phyloP scores from a whole-genome alignment of 768 basidiomycete genomes.

The Crucibulum laeve region DNA sequence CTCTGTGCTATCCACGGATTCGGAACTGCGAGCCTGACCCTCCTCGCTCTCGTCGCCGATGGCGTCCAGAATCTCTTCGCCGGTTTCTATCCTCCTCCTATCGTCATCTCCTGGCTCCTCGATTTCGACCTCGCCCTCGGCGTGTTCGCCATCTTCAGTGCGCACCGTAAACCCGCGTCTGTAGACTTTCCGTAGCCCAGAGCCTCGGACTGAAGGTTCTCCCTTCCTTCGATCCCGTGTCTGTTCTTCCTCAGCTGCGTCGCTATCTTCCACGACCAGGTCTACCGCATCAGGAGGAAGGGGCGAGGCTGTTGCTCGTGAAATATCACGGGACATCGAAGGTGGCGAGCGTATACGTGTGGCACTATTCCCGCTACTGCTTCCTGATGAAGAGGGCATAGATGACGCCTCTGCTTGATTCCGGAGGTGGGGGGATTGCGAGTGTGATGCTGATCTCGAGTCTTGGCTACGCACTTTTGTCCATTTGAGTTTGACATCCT shows the following conservation, averaged over 20 bases:
- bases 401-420: constrained; percentile 1
- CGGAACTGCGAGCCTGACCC: constrained; percentile 11
- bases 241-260: constrained; percentile 50
- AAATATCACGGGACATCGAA: constrained; percentile 25
- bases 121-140: constrained; percentile 38
- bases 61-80: constrained; percentile 31
- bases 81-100: constrained; percentile 30
- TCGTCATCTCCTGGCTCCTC: constrained; percentile 20
- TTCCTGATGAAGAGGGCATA: constrained; percentile 16
- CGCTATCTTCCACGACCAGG: constrained; percentile 69
- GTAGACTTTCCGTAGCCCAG: constrained; percentile 49
- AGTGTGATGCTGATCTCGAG: constrained; percentile 13
- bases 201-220: constrained; percentile 44
- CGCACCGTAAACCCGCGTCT: constrained; percentile 40
- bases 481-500: constrained; percentile 44
- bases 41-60: constrained; percentile 27
- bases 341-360: constrained; percentile 24
- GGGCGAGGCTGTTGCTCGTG: constrained; percentile 19
- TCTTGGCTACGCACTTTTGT: constrained; percentile 20
- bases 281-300: constrained; percentile 82
- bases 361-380: constrained; percentile 17
- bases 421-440: constrained; percentile 17
- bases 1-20: constrained; percentile 6
- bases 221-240: constrained; percentile 55
- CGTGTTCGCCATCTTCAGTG: constrained; percentile 24